Percentiles rank a stretch among this genome's conserved stretches.
phyloP scores from a whole-genome alignment of 2,329 filamentous ascomycete species.

The Trichoderma endophyticum region DNA sequence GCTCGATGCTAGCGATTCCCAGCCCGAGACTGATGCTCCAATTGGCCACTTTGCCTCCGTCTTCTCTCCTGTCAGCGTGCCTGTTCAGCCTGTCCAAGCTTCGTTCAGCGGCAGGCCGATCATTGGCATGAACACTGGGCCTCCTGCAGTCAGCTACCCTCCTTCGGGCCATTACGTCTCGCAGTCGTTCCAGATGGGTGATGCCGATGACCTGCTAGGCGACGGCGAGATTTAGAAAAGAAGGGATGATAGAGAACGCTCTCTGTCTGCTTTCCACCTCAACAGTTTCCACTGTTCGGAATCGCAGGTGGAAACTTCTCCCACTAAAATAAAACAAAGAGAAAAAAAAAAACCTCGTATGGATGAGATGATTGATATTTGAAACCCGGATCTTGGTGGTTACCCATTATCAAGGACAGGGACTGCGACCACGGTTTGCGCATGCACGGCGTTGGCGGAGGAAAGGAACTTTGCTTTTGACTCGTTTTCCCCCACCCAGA shows the following conservation, averaged over 20 bases:
- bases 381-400: background rate
- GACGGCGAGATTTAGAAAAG: slow-evolving; percentile 37
- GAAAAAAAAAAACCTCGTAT: background rate
- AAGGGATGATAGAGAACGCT: background rate
- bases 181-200: background rate
- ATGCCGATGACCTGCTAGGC: slow-evolving; percentile 16
- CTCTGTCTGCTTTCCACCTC: background rate
- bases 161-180: slow-evolving; percentile 4
- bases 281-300: background rate
- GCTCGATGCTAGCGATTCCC: slow-evolving; percentile 30
- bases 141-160: background rate
- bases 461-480: background rate
- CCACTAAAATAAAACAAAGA: background rate
- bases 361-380: background rate
- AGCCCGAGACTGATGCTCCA: slow-evolving; percentile 22
- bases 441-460: background rate
- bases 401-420: background rate
- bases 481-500: background rate
- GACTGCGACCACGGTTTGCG: background rate
- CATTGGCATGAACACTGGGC: background rate
- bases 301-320: background rate
- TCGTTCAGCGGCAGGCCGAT: background rate
- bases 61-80: background rate
- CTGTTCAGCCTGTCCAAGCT: slow-evolving; percentile 11
- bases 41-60: background rate